Evolutionary conservation across 1,284 basidiomycete genomes (phyloP).

Genomic region (Mycosarcoma maydis): DNA sequence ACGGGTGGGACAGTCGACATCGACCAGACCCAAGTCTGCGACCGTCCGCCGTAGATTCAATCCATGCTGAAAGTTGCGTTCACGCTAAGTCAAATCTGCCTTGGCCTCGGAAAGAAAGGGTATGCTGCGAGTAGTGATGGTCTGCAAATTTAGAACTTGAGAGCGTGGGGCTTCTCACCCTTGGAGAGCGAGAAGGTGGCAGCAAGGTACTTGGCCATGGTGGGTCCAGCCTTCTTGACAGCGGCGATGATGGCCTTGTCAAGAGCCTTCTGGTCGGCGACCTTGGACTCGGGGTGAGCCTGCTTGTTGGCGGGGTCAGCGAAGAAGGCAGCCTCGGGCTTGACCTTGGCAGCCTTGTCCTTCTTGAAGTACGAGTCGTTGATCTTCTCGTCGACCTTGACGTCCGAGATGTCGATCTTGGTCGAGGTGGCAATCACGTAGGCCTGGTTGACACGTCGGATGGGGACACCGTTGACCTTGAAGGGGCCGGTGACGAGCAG

Average conservation of each 20-base stretch:
- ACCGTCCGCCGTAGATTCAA: slow-evolving; percentile 7
- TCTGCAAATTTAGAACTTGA: slow-evolving; percentile 76
- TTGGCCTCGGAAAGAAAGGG: slow-evolving; percentile 1
- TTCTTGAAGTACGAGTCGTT: slow-evolving; percentile 88
- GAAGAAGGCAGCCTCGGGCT: slow-evolving; percentile 95
- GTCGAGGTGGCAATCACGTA: slow-evolving; percentile 99
- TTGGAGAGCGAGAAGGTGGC: slow-evolving; percentile 94
- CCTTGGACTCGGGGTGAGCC: slow-evolving; percentile 86
- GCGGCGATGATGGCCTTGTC: slow-evolving; percentile 86
- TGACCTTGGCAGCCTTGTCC: slow-evolving; percentile 75
- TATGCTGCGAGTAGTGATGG: slow-evolving; percentile 9
- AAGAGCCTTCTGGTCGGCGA: slow-evolving; percentile 88
- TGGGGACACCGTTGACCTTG: slow-evolving; percentile 98
- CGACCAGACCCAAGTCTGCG: slow-evolving; percentile 28
- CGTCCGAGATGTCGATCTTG: slow-evolving; percentile 83
- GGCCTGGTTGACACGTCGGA: slow-evolving; percentile 97
- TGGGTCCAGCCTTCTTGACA: slow-evolving; percentile 86
- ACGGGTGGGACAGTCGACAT: slow-evolving; percentile 12
- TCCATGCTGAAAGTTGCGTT: background rate
- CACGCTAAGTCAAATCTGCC: background rate
- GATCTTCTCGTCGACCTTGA: slow-evolving; percentile 80
- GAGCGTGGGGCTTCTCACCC: slow-evolving; percentile 86
- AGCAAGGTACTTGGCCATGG: slow-evolving; percentile 92
- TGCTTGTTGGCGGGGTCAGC: slow-evolving; percentile 94
- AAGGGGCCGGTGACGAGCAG: slow-evolving; percentile 96